These are phyloP conservation scores for Elasticomyces elasticus DNA, from an alignment of 495 filamentous ascomycete species.

Conservation along the genomic window DNA sequence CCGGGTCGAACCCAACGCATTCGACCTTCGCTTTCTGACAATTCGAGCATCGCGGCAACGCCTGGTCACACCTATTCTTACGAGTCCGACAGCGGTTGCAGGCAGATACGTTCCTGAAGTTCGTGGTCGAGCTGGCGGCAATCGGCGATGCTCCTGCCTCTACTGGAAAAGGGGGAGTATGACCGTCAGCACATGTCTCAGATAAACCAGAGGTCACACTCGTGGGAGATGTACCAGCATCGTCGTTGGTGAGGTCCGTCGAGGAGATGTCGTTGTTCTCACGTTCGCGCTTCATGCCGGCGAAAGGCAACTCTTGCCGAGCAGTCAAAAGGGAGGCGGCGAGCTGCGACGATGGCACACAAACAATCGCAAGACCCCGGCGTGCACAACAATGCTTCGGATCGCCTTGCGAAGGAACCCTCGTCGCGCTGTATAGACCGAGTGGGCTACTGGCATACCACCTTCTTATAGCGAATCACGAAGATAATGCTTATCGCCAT, in stretches of 20 bases:
- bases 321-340: not conserved
- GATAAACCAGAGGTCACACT: too few species aligned
- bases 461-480: not conserved
- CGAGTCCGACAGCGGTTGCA: conserved; percentile 86
- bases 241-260: not conserved
- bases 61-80: conserved; percentile 93
- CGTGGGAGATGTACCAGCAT: too few species aligned
- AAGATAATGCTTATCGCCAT: not conserved
- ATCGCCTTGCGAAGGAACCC: too few species aligned
- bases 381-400: not conserved
- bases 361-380: not conserved
- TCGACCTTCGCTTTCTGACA: conserved; percentile 79
- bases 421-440: not conserved
- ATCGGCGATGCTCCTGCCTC: not conserved
- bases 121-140: conserved; percentile 6
- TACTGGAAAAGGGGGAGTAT: too few species aligned
- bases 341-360: conserved; percentile 1
- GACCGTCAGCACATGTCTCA: too few species aligned
- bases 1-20: conserved; percentile 91
- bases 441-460: not conserved
- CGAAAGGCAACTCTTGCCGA: not conserved
- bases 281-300: conserved; percentile 6
- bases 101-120: conserved; percentile 85
- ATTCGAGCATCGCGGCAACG: conserved; percentile 74
- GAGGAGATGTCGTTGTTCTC: not conserved